These are phyloP conservation scores for Crepidotus sp. DNA, from an alignment of 1,284 basidiomycete genomes.

Conservation along the genomic window DNA sequence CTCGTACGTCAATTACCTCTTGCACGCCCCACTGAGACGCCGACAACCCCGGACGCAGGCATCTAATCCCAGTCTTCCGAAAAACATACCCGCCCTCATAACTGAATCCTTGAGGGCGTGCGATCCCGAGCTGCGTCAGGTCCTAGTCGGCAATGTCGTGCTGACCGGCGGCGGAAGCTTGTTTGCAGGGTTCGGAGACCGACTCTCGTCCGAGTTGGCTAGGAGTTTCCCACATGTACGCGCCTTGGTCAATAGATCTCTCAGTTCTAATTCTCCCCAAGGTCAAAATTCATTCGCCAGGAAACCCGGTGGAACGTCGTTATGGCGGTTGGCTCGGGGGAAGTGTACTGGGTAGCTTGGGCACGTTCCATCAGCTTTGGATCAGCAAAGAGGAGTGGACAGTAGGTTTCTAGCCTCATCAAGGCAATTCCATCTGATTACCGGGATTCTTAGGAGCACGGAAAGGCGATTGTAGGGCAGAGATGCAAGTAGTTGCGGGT, in stretches of 20 bases:
- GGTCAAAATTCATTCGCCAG: conserved; percentile 84
- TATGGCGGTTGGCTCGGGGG: conserved; percentile 93
- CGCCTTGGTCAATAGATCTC: conserved; percentile 13
- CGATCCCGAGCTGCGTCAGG: conserved; percentile 87
- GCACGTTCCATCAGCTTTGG: conserved; percentile 96
- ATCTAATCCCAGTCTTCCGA: conserved; percentile 55
- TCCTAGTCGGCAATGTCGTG: conserved; percentile 88
- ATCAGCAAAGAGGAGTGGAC: conserved; percentile 89
- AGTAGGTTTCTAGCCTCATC: conserved; percentile 34
- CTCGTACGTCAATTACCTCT: conserved; percentile 43
- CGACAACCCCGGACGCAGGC: conserved; percentile 30
- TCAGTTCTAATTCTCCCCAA: conserved; percentile 21
- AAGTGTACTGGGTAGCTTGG: conserved; percentile 85
- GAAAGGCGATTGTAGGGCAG: conserved; percentile 66
- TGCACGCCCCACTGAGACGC: background rate
- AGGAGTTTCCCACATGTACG: conserved; percentile 75
- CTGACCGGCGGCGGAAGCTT: conserved; percentile 88
- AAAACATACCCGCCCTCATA: conserved; percentile 73
- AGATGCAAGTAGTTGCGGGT: conserved; percentile 59
- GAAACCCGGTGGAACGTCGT: conserved; percentile 79
- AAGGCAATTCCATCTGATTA: background rate
- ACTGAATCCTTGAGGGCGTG: conserved; percentile 75
- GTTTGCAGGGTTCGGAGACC: conserved; percentile 80
- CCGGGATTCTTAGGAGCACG: conserved; percentile 51
- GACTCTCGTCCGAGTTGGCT: conserved; percentile 74